Base-by-base conservation (phyloP, 192 early-diverging fungal genomes). In the Thoreauomyces humboldtii region DNA sequence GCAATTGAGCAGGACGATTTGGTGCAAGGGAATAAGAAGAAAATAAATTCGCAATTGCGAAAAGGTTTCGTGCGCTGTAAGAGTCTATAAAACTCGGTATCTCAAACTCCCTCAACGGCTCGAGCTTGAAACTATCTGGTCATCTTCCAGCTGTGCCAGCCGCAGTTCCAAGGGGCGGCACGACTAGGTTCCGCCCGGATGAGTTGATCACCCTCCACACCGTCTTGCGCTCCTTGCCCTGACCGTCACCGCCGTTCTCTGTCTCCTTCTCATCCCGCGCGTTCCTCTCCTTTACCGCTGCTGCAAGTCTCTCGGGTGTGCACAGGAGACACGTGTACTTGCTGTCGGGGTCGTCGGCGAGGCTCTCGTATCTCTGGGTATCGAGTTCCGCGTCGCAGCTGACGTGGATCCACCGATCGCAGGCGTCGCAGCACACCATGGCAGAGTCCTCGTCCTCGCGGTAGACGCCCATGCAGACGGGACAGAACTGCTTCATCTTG, bases 321-420 rank as follows among this genome's bases (percentile, higher is more conserved):
- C 80, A 82, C n/a, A 82, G 71, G 17, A 78, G 21, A 44, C 80
- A 82, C 15, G 73, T 79, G 52, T 74, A 82, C 50, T 77, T 71
- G 1, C 47, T 21, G 24, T 68, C 64, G 28, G 59, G 57, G 25
- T 70, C 61, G 51, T 77, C 70, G 1, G 54, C 50, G 7, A 81
- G 54, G 35, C 64, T 22, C 53, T 76, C 51, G 63, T 81, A 82
- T 25, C 41, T 28, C 21, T 51, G 64, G 38, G 72, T 72, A 9
- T 74, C 75, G 12, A 82, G 62, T 7, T 69, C 63, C 24, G 73
- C 69, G 53, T 82, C 80, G 60, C 80, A 82, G n/a, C 71, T 75
- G 7, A 75, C 77, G 53, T 82, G 80, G 31, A 82, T 69, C 80
- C 80, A 82, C 63, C 79, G 77, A 45, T 77, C 79, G 64, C 79